Evolutionary conservation across 331 rosid species (phyloP), one percentile per base, ranked within the genome.

Genomic region (Quercus phellos): DNA sequence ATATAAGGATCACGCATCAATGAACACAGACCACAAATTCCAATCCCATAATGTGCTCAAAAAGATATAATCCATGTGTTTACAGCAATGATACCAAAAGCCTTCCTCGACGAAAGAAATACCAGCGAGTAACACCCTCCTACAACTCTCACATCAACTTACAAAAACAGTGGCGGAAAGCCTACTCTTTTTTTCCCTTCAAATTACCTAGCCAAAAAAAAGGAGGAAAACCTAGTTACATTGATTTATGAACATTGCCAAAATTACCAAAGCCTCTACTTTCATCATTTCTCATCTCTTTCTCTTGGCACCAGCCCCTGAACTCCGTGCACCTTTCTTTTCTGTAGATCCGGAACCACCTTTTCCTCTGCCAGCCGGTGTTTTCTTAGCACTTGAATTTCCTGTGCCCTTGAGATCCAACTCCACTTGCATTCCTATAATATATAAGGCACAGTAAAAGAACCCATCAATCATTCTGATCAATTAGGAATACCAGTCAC

Each of bases 371-470:
- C 94, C 91, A 69, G 86, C 85, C 0, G 88, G 71, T 60, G 86
- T 21, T 80, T 88, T 92, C 90, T 86, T 91, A 17, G 87, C 83
- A 60, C 85, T 85, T 16, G 92, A 82, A 74, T 70, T 90, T 64
- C 82, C 93, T 9, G 83, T 77, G 55, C 89, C 94, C 85, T 93
- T 95, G 84, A 95, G 80, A 81, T 91, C 93, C 79, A 95, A 79
- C 22, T 93, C 88, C 55, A 91, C 97, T 88, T 86, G 85, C 81
- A 76, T 77, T 75, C 93, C 98, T 92, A 74, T 78, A 84, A 27
- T 56, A 84, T 18, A 74, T 43, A 35, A 60, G 34, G 6, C 5
- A 4, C 58, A 6, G 50, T 24, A 68, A 38, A 32, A 61, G 16
- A 76, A 74, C 19, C 29, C 43, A 51, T 71, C 26, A 82, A 19